Evolutionary conservation across 495 filamentous ascomycete genomes (phyloP), one percentile per base, ranked within the genome.

Genomic region (Hypoxylon intermedium): DNA sequence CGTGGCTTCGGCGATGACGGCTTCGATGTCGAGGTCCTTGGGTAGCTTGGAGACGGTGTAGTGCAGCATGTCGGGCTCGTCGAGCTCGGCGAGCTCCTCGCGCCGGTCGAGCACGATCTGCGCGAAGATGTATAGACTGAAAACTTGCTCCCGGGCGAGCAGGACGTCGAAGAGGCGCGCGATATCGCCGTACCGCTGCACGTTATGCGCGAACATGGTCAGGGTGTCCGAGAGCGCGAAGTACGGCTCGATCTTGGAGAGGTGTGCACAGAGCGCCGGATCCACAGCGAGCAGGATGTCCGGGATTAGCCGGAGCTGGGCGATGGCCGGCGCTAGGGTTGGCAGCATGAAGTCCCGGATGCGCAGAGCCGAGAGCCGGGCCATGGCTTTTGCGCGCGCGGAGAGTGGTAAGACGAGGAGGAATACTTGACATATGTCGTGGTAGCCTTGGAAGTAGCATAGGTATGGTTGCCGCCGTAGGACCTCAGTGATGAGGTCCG

Each of bases 281-380:
- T 97, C 89, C 11, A 82, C 84, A 6, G 80, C 79, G 50, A 83
- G 72, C 5, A 98, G 78, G 38, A 98, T 89, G 56, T 88, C 81
- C 6, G 91, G 93, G 54, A 98, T 85, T 0, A 98, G 83, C 12
- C 85, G 83, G 1, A 98, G 84, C 70, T 98, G 94, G 34, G 85
- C 81, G 43, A 96, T 72, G 11, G 93, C 87, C 6, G 92, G 88
- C 16, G 83, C 75, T n/a, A 98, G 82, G 9, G 88, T 88, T 5
- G 93, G 93, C 1, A 98, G 86, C 95, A 98, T 97, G 70, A 96
- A 98, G 74, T 98, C 94, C 44, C 94, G 85, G 68, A 98, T 97
- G 42, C 90, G 87, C 15, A 98, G 81, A 16, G 92, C 83, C 2
- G 93, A 96, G 49, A 98, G 84, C 16, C 87, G 89, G 26, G 89